Percentiles rank a stretch among this genome's conserved stretches.
Conservation (phyloP, 2,329 filamentous ascomycete genomes). For the Botrytis galanthina region DNA sequence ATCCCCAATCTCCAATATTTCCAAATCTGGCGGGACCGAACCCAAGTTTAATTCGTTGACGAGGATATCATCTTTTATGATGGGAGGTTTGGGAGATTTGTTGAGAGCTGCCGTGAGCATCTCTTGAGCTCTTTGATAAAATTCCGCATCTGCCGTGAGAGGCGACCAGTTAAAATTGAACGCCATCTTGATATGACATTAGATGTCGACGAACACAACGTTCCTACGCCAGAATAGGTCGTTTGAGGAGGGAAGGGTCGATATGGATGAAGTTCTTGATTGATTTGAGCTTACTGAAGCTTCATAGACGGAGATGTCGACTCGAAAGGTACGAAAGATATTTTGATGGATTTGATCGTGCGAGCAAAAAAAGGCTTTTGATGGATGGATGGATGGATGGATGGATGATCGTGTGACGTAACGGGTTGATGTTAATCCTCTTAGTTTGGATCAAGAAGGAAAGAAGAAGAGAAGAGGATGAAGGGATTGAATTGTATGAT, state of each 20-base stretch:
- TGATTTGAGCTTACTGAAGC: not conserved
- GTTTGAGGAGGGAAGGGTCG: constrained; percentile 26
- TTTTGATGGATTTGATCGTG: not conserved
- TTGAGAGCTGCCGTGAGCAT: constrained; percentile 93
- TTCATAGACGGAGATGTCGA: constrained; percentile 15
- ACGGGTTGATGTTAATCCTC: not conserved
- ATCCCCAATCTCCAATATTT: constrained; percentile 97
- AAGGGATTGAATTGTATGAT: not conserved
- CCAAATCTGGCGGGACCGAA: constrained; percentile 87
- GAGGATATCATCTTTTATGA: constrained; percentile 98
- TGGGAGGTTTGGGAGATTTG: constrained; percentile 95
- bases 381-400: not conserved
- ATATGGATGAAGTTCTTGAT: constrained; percentile 33
- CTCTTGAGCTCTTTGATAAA: constrained; percentile 87
- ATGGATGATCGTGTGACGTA: constrained; percentile 1
- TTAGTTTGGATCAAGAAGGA: not conserved
- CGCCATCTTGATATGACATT: constrained; percentile 63
- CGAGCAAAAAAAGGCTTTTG: not conserved
- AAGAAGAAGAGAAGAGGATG: not conserved
- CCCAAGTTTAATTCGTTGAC: constrained; percentile 97
- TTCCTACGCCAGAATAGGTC: not conserved
- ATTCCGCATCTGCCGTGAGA: constrained; percentile 88
- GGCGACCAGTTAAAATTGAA: constrained; percentile 99
- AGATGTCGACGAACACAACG: constrained; percentile 22
- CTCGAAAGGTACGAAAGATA: not conserved